A percentile compares a stretch with the other conserved stretches of the same genome.
Conservation (phyloP, 306 rosid species). For the Rosa persica region DNA sequence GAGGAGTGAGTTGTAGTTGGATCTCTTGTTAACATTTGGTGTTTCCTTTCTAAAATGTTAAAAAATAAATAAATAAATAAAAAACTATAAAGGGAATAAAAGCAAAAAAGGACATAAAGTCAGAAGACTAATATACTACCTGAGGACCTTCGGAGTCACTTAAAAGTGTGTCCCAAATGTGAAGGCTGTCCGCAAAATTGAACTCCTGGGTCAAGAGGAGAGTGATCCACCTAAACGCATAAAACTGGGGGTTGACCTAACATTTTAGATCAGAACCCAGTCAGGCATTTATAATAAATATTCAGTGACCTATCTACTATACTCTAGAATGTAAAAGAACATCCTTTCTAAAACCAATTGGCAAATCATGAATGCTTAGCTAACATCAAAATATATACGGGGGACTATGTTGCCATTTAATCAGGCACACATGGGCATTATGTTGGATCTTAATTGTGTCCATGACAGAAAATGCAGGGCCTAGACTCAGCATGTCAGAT, state of each 20-base stretch:
- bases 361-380: conserved; percentile 15
- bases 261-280: conserved; percentile 33
- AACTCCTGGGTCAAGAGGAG: conserved; percentile 97
- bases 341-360: conserved; percentile 10
- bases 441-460: neutral
- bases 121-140: conserved; percentile 38
- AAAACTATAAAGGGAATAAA: neutral
- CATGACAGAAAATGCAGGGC: neutral
- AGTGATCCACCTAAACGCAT: conserved; percentile 99
- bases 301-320: neutral
- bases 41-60: neutral
- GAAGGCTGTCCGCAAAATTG: conserved; percentile 93
- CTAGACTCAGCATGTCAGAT: neutral
- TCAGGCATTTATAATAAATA: conserved; percentile 30
- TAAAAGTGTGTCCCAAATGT: conserved; percentile 91
- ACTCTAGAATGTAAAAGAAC: conserved; percentile 12
- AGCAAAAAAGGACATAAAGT: conserved; percentile 8
- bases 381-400: neutral
- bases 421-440: neutral
- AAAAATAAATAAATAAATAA: neutral
- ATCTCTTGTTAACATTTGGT: neutral
- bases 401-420: neutral
- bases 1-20: conserved; percentile 2
- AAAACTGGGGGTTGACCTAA: conserved; percentile 98
- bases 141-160: conserved; percentile 97